Conservation (phyloP, 202 grass and related monocot genomes). For the Zizania palustris region DNA sequence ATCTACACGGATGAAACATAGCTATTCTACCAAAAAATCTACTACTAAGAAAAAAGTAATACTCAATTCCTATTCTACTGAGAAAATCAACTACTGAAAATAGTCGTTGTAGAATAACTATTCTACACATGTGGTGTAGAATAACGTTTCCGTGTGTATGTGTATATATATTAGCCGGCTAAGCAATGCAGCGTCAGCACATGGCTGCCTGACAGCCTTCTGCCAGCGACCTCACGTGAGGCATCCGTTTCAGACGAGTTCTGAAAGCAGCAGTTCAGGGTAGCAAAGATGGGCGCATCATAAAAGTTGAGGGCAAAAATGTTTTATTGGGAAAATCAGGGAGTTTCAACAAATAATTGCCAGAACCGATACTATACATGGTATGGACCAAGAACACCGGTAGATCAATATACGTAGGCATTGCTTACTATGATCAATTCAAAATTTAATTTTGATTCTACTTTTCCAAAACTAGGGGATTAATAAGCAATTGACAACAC, state of each 20-base stretch:
- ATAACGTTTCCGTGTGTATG: too few relatives aligned
- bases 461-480: slow-evolving; percentile 54
- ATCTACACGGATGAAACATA: too few relatives aligned
- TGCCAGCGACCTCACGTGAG: background rate
- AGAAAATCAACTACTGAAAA: too few relatives aligned
- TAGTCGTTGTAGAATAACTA: too few relatives aligned
- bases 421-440: slow-evolving; percentile 40
- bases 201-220: slow-evolving; percentile 39
- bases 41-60: too few relatives aligned
- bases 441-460: slow-evolving; percentile 39
- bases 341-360: slow-evolving; percentile 45
- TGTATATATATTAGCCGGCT: slow-evolving; percentile 23
- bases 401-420: slow-evolving; percentile 32
- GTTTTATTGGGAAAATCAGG: slow-evolving; percentile 24
- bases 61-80: too few relatives aligned
- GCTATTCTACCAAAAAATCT: too few relatives aligned
- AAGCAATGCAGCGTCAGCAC: slow-evolving; percentile 38
- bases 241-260: background rate
- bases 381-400: background rate
- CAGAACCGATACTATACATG: slow-evolving; percentile 46
- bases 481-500: background rate
- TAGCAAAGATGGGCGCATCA: slow-evolving; percentile 11
- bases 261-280: slow-evolving; percentile 19
- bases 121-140: too few relatives aligned
- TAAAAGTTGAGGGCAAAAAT: slow-evolving; percentile 2